These are phyloP conservation scores for Yamadazyma akitaensis DNA, from an alignment of 805 yeast species.

Conservation along the genomic window DNA sequence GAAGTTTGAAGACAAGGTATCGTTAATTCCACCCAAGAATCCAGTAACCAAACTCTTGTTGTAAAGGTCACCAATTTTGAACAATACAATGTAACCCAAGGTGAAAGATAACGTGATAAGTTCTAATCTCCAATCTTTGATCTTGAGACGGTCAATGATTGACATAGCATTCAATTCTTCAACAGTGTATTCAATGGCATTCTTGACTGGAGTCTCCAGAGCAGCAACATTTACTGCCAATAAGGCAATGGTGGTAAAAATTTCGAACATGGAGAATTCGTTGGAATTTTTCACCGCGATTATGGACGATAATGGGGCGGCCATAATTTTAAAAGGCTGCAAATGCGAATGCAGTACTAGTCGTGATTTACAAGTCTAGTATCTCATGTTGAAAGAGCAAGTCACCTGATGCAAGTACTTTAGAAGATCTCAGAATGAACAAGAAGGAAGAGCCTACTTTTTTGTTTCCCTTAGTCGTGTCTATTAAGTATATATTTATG, in stretches of 20 bases:
- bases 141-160: conserved; percentile 51
- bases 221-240: conserved; percentile 6
- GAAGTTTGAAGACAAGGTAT: conserved; percentile 63
- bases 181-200: conserved; percentile 26
- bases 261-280: conserved; percentile 4
- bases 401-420: no score
- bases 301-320: conserved; percentile 1
- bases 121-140: conserved; percentile 80
- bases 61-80: conserved; percentile 54
- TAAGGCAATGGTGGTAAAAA: conserved; percentile 6
- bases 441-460: no score
- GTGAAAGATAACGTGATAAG: conserved; percentile 51
- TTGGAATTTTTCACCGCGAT: conserved; percentile 5
- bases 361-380: no score
- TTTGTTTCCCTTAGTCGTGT: no score
- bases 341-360: background rate
- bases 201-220: conserved; percentile 8
- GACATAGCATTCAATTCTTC: conserved; percentile 61
- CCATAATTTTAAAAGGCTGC: conserved; percentile 3
- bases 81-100: conserved; percentile 45
- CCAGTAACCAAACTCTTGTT: conserved; percentile 56
- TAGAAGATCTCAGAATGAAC: no score
- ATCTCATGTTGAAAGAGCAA: no score
- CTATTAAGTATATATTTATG: no score
- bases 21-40: conserved; percentile 49